Base-by-base conservation (phyloP, 805 yeast genomes). In the Tetrapisispora phaffii region DNA sequence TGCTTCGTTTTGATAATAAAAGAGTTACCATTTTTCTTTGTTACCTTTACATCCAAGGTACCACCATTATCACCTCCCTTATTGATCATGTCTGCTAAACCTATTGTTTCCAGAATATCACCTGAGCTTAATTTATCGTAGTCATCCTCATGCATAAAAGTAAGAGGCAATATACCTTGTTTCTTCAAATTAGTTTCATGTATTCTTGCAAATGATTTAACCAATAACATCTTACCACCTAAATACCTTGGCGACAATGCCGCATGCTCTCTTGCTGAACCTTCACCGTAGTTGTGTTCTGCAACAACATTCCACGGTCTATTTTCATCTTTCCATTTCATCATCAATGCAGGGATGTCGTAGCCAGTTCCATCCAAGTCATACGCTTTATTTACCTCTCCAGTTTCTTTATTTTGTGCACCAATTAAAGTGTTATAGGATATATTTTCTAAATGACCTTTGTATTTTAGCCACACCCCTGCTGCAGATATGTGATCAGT, bases 401-500 rank as follows among this genome's bases (percentile, higher is more conserved):
- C 97, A 33, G 96, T 87, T 70, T 93, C 98, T 63, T 85, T 86
- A 66, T 93, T 90, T 51, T 86, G 93, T 19, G 97, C 98, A 52
- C 98, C 97, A 57, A 90, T 90, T 60, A 90, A 74, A 12, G 97
- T 93, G 72, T 90, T 90, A 70, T 93, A 77, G 9, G 96, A 85
- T 55, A 90, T 93, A 70, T 90, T 90, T 63, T 90, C 96, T 59
- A 90, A 75, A 63, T 90, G 98, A 35, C 98, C 98, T 72, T 93
- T 93, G 72, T 93, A 90, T 73, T 93, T 93, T 69, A 90, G 77
- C 98, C 98, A 90, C 15, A 82, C 94, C 60, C 98, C 98, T 39
- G 98, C 98, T 43, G 97, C 97, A 22, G 97, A 88, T 56, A 90
- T 93, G 65, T 90, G 98, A 66, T 90, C 98, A 33, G 98, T 90